These are phyloP conservation scores for Cyclotella sp. DNA, from an alignment of 108 stramenopile species.

Conservation along the genomic window DNA sequence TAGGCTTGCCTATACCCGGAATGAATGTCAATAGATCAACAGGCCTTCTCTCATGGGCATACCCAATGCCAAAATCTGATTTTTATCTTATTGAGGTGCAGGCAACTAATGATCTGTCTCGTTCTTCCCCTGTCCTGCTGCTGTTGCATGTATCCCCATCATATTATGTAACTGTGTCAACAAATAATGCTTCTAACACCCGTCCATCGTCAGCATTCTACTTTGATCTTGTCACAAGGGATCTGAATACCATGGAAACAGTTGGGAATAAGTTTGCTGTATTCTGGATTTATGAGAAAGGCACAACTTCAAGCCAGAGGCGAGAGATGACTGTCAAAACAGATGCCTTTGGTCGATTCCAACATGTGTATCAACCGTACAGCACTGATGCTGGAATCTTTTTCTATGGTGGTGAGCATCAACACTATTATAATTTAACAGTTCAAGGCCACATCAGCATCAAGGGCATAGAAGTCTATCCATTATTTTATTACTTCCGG, in stretches of 20 bases:
- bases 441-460: constrained; percentile 23
- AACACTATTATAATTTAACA: constrained; percentile 19
- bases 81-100: constrained; percentile 5
- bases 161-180: constrained; percentile 29
- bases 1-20: constrained; percentile 11
- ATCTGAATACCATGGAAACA: constrained; percentile 8
- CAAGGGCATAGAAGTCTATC: constrained; percentile 24
- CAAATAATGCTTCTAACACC: background rate
- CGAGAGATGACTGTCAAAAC: constrained; percentile 37
- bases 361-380: constrained; percentile 22
- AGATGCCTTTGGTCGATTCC: constrained; percentile 20
- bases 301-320: constrained; percentile 7
- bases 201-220: constrained; percentile 30
- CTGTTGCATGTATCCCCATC: constrained; percentile 17
- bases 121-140: background rate
- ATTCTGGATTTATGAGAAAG: constrained; percentile 31
- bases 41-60: constrained; percentile 19
- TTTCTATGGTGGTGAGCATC: constrained; percentile 39
- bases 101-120: constrained; percentile 38
- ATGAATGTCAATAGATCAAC: constrained; percentile 22
- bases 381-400: constrained; percentile 27
- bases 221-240: constrained; percentile 28
- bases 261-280: constrained; percentile 25
- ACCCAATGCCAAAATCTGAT: constrained; percentile 10
- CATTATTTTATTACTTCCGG: constrained; percentile 10